Evolutionary conservation across 257 asterid species (phyloP), one percentile per base, ranked within the genome.

Genomic region (Sherardia arvensis): DNA sequence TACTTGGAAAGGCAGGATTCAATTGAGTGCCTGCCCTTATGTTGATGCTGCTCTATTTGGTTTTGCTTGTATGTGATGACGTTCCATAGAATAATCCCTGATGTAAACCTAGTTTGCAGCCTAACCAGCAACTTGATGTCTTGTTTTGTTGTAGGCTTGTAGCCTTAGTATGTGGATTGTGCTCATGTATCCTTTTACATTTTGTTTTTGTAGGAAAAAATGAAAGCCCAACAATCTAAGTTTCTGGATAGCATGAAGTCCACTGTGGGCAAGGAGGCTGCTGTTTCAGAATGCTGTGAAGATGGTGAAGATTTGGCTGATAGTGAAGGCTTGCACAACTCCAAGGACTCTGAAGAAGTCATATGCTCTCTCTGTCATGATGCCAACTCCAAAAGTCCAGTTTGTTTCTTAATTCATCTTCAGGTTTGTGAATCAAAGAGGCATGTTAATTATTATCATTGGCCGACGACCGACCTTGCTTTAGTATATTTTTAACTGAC

Each of bases 311-410:
- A 81, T 74, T 76, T 29, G 62, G 64, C 72, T 68, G 81, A 75
- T 74, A 64, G 79, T 71, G 86, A 81, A 72, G 73, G 67, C 45
- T 66, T 69, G 47, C 59, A 65, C 64, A 75, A 78, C 51, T 33
- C 81, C 53, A 76, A 75, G 59, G 94, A 81, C 66, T 75, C 87
- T 17, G 74, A 79, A 63, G 84, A 78, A 81, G 94, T 81, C 67
- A 59, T 76, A 70, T 93, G 99, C 77, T 90, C 97, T 74, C 94
- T 90, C 53, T 93, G 99, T 78, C 97, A 80, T 77, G 94, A 87
- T 74, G 81, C 80, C 30, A 79, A 76, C 62, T 87, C 99, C 40
- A 82, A 38, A 70, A 77, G 73, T 75, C 94, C 96, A n/a, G 75
- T 93, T 69, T 90, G 96, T 28, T 93, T 79, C 80, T 83, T 93